Conservation (phyloP, 129 eudicot genomes). For the Helianthus annuus region HanXRQr2.0-SUNRISE NC_035445.2:80568845-80569344, state of each 20-base stretch:
- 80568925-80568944: conserved; percentile 81
- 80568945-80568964: conserved; percentile 75
- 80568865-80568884: conserved; percentile 79
- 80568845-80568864: conserved; percentile 84
- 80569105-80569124: conserved; percentile 87
- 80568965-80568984: conserved; percentile 72
- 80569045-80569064: conserved; percentile 67
- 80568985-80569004: conserved; percentile 74
- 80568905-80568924: conserved; percentile 80
- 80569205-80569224: conserved; percentile 65
- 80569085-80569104: conserved; percentile 75
- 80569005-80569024: conserved; percentile 75
- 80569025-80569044: conserved; percentile 78
- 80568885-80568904: conserved; percentile 74
- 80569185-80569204: conserved; percentile 68
- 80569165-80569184: conserved; percentile 74
- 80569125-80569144: conserved; percentile 66
- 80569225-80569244: conserved; percentile 91
- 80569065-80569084: conserved; percentile 71
- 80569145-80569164: conserved; percentile 77
- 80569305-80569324: conserved; percentile 51
- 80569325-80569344: conserved; percentile 68
- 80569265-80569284: conserved; percentile 64
- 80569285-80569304: conserved; percentile 64
- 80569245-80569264: conserved; percentile 69